These are phyloP conservation scores for Vitis hybrid DNA, from an alignment of 177 flowering plant species.

Conservation along the genomic window DNA sequence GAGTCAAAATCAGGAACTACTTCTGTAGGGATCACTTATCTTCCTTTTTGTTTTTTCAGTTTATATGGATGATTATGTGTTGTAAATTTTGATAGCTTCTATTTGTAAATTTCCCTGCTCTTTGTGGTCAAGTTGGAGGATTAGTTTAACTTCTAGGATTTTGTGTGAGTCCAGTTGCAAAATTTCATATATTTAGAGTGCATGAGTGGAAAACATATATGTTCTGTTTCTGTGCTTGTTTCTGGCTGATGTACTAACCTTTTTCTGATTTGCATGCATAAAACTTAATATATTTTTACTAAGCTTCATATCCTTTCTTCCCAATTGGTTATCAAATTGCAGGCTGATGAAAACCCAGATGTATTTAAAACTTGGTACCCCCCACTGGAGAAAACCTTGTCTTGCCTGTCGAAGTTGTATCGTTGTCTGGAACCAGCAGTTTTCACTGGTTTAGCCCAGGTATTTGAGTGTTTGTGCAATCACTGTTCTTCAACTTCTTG, in stretches of 20 bases:
- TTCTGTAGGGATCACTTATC: slow-evolving; percentile 38
- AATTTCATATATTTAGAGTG: neutral
- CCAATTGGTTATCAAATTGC: slow-evolving; percentile 13
- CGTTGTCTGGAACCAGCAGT: slow-evolving; percentile 82
- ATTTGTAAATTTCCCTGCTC: neutral
- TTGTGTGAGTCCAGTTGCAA: neutral
- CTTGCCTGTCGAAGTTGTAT: slow-evolving; percentile 87
- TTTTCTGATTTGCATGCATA: too few species aligned
- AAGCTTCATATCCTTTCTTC: neutral
- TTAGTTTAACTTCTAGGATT: neutral
- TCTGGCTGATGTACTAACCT: neutral
- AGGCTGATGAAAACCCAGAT: slow-evolving; percentile 67
- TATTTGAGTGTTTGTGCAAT: slow-evolving; percentile 17
- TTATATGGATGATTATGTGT: neutral
- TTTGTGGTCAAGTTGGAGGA: neutral
- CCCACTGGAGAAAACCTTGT: slow-evolving; percentile 89
- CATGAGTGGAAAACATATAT: neutral
- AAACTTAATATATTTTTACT: neutral
- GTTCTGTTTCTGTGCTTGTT: neutral
- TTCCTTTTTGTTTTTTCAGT: neutral
- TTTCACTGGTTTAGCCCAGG: slow-evolving; percentile 99
- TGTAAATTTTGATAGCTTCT: neutral
- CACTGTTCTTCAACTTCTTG: neutral
- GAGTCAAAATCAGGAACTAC: slow-evolving; percentile 47
- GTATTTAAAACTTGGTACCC: slow-evolving; percentile 90